Evolutionary conservation across 306 rosid species (phyloP).

Genomic region (Hylodesmum podocarpum): DNA sequence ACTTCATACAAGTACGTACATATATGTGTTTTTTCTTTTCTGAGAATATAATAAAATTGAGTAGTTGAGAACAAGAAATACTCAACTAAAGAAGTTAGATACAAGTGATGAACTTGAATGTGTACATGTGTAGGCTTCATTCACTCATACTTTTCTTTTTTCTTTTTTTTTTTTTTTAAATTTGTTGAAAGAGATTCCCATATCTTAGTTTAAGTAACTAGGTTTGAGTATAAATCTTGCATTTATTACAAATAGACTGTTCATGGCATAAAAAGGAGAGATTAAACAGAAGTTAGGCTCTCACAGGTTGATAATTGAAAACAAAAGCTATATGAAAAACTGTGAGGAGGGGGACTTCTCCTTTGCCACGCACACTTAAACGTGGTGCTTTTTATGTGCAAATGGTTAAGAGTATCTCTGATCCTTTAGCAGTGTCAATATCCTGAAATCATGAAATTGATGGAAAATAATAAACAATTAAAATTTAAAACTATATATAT

Average conservation of each 20-base stretch:
- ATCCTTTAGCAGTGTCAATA: conserved; percentile 27
- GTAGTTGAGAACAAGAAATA: too few species aligned
- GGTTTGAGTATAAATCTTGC: conserved; percentile 8
- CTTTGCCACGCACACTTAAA: conserved; percentile 27
- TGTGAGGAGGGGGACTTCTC: conserved; percentile 26
- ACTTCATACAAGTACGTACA: background rate
- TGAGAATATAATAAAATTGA: too few species aligned
- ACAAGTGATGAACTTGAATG: too few species aligned
- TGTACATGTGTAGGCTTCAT: background rate
- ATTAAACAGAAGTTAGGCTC: conserved; percentile 27
- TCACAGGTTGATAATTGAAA: conserved; percentile 14
- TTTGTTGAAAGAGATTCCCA: background rate
- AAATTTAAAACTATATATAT: background rate
- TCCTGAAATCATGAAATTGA: conserved; percentile 13
- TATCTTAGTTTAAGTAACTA: background rate
- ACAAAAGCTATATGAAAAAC: conserved; percentile 26
- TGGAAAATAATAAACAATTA: conserved; percentile 10
- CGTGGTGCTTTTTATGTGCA: conserved; percentile 28
- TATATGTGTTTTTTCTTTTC: too few species aligned
- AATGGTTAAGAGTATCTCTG: conserved; percentile 29
- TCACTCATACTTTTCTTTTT: background rate
- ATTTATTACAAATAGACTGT: conserved; percentile 35
- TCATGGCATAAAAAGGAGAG: conserved; percentile 43
- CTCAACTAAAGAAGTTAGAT: too few species aligned
- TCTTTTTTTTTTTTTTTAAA: background rate